Percentiles rank a stretch among this genome's conserved stretches.
These are phyloP conservation scores for Sclerotinia nivalis DNA, from an alignment of 2,329 filamentous ascomycete genomes.

Conservation along the genomic window DNA sequence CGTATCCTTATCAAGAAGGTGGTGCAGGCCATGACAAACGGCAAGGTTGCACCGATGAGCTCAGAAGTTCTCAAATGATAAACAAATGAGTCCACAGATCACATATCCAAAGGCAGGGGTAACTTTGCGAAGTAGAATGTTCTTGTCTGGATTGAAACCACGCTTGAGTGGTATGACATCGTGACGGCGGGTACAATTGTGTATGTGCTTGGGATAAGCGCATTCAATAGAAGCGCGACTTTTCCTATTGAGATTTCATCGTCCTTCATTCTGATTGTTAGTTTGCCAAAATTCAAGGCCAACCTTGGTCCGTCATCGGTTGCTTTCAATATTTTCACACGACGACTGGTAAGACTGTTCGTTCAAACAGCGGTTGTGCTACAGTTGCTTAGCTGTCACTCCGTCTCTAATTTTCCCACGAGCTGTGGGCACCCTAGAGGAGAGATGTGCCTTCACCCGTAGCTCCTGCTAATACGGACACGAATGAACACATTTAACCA, in stretches of 20 bases:
- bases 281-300: neutral
- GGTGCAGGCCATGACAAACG: neutral
- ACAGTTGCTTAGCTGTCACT: too few relatives aligned
- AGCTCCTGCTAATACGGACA: too few relatives aligned
- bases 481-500: too few relatives aligned
- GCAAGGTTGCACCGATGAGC: neutral
- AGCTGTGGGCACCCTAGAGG: too few relatives aligned
- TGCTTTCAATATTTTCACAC: too few relatives aligned
- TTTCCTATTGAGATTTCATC: neutral
- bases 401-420: too few relatives aligned
- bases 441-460: too few relatives aligned
- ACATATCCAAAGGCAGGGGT: neutral
- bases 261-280: neutral
- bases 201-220: neutral
- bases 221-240: neutral
- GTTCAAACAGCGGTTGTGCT: too few relatives aligned
- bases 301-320: neutral
- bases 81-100: neutral
- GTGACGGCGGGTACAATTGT: neutral
- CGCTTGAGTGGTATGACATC: neutral
- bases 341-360: too few relatives aligned
- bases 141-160: neutral
- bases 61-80: neutral
- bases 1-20: conserved; percentile 6
- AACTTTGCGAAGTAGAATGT: neutral